Base-by-base conservation (phyloP, 331 rosid genomes). In the Dryas integrifolia region DNA sequence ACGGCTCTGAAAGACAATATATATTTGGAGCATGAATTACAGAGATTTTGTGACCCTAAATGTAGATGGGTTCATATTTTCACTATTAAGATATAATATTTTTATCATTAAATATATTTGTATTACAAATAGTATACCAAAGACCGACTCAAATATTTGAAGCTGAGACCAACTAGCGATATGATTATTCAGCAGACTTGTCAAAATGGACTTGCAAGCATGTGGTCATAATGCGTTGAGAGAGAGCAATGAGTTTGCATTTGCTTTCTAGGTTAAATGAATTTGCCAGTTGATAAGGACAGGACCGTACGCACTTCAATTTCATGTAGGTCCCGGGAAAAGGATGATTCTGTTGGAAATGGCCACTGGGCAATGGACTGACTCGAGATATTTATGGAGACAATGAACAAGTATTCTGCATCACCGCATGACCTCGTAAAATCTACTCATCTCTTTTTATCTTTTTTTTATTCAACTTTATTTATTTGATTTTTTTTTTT, bases 201-300 rank as follows among this genome's bases (percentile, higher is more conserved):
- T 70, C 45, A 70, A 62, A 62, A 40, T 3, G 48, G 48, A 62
- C 48, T n/a, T 21, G 0, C 26, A n/a, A 51, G 57, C 73, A 69
- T 41, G 61, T 51, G 73, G 62, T 51, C 49, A 15, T 39, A 10
- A 53, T 49, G 45, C 45, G 7, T 38, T 3, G 38, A 38, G 73
- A 14, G 13, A 16, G 10, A 26, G 38, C 61, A 58, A 9, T 13
- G 46, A 50, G 72, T 26, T 67, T 41, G 15, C 26, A 5, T 16
- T 40, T 21, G 5, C 24, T 57, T 38, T 45, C 75, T 38, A 45
- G 67, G 46, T 45, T 14, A 10, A 44, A 4, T 2, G 46, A 45
- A 45, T 8, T 44, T 71, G 35, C 30, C 30, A 9, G 0, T 0
- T 3, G 15, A 2, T 14, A 7, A 15, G 6, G 64, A 69, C 63